Evolutionary conservation across 257 asterid species (phyloP).

Genomic region (Ophiorrhiza pumila): DNA sequence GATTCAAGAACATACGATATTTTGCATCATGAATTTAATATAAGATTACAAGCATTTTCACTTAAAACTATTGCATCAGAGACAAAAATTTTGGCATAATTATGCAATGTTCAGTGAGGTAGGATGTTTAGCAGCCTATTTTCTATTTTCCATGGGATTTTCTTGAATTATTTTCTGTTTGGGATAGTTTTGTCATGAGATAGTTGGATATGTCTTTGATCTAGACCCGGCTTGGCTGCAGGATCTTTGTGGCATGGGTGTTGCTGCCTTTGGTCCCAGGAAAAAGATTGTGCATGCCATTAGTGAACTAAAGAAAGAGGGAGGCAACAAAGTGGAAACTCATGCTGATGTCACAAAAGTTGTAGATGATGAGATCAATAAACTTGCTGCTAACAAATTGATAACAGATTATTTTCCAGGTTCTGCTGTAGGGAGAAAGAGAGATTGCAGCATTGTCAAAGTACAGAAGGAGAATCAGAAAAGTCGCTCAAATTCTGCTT

Average conservation of each 20-base stretch:
- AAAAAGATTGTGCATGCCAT: conserved; percentile 71
- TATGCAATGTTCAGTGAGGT: not conserved
- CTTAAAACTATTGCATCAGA: not conserved
- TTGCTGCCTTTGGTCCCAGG: conserved; percentile 88
- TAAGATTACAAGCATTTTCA: not conserved
- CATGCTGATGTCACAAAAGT: conserved; percentile 33
- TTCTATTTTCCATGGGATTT: not conserved
- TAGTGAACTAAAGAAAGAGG: conserved; percentile 43
- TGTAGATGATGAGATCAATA: conserved; percentile 36
- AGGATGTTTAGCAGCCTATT: not conserved
- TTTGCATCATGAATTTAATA: not conserved
- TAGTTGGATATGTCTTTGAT: not conserved
- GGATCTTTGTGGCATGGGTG: conserved; percentile 80
- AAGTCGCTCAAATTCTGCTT: conserved; percentile 31
- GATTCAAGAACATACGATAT: not conserved
- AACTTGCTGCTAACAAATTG: conserved; percentile 51
- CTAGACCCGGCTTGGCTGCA: conserved; percentile 23
- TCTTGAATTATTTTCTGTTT: not conserved
- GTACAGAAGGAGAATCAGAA: conserved; percentile 30
- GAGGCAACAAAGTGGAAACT: conserved; percentile 33
- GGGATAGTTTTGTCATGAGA: not conserved
- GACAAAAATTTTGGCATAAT: not conserved
- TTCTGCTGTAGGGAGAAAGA: conserved; percentile 42
- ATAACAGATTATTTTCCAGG: conserved; percentile 77
- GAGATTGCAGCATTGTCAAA: conserved; percentile 21